Evolutionary conservation across 331 rosid genomes (phyloP).

Genomic region (Rhamnella rubrinervis): DNA sequence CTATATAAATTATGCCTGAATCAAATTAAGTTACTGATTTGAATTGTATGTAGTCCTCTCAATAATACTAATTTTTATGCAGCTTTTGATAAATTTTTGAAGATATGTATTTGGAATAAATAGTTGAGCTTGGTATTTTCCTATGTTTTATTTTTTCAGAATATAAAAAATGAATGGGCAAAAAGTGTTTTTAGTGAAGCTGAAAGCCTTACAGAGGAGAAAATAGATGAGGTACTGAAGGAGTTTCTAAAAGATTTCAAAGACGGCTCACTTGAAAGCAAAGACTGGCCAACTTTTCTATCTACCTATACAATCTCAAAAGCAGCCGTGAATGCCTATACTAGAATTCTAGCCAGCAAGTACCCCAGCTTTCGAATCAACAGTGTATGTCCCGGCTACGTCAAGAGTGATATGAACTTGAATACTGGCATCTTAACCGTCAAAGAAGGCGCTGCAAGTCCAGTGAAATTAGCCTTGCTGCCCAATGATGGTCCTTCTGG

Average conservation of each 20-base stretch:
- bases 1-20: not conserved
- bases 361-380: conserved; percentile 25
- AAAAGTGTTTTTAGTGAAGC: conserved; percentile 40
- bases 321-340: conserved; percentile 66
- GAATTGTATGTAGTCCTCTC: too few relatives aligned
- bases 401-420: conserved; percentile 39
- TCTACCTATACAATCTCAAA: conserved; percentile 59
- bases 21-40: not conserved
- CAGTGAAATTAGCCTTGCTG: conserved; percentile 38
- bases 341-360: conserved; percentile 58
- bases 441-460: conserved; percentile 50
- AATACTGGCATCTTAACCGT: conserved; percentile 28
- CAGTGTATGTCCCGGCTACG: conserved; percentile 33
- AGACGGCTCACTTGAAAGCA: conserved; percentile 39
- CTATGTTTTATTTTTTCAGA: not conserved
- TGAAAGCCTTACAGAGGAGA: conserved; percentile 54
- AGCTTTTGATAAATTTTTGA: not conserved
- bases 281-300: conserved; percentile 50
- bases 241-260: conserved; percentile 52
- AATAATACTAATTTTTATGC: not conserved
- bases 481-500: conserved; percentile 45
- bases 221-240: conserved; percentile 41
- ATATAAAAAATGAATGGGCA: conserved; percentile 43
- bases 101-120: not conserved
- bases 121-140: not conserved